These are phyloP conservation scores for Daldinia sp. DNA, from an alignment of 2,329 filamentous ascomycete genomes.

Conservation along the genomic window DNA sequence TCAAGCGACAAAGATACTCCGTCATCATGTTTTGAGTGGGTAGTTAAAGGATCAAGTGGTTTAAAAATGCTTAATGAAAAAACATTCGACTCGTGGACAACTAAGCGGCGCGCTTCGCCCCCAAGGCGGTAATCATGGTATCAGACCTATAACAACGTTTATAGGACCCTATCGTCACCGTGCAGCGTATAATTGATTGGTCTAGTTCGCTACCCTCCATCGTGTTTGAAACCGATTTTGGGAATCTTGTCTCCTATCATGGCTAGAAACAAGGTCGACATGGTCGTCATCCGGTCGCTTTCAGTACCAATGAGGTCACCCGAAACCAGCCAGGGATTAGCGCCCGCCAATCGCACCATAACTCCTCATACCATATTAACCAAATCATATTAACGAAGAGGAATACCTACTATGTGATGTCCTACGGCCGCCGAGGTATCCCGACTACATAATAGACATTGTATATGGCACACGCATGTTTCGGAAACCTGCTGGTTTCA, in stretches of 20 bases:
- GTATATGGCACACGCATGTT: neutral
- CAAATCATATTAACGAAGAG: neutral
- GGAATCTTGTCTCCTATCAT: conserved; percentile 21
- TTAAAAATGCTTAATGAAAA: neutral
- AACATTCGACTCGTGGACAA: neutral
- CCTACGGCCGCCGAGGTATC: neutral
- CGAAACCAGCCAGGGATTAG: conserved; percentile 4
- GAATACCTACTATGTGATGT: neutral
- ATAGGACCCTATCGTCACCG: conserved; percentile 3
- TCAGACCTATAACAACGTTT: neutral
- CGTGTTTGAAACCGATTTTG: conserved; percentile 26
- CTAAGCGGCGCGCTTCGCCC: conserved; percentile 22
- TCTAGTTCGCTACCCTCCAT: conserved; percentile 13
- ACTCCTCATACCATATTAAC: neutral
- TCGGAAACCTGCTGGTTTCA: neutral
- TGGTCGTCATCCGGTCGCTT: conserved; percentile 21
- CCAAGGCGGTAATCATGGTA: neutral
- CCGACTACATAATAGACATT: neutral
- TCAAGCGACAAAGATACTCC: neutral
- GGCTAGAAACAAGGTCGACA: conserved; percentile 19
- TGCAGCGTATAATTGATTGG: conserved; percentile 25
- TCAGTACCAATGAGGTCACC: conserved; percentile 18
- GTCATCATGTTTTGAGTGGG: neutral
- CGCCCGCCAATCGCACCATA: neutral
- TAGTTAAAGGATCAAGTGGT: neutral